Evolutionary conservation across 768 basidiomycete genomes (phyloP).

Genomic region (Mycena haematopus): DNA sequence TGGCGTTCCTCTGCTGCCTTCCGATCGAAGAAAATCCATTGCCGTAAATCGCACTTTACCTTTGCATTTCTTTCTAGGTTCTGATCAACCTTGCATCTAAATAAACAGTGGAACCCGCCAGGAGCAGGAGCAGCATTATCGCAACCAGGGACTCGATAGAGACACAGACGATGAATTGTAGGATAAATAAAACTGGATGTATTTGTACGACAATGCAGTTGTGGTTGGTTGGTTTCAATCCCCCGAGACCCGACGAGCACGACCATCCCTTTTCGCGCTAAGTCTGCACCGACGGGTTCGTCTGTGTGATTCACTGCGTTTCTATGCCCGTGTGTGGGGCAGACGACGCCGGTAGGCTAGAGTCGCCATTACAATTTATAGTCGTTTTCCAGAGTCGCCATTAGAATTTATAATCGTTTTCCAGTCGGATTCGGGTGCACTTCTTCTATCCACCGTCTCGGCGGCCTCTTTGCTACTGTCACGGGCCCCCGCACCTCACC

Average conservation of each 20-base stretch:
- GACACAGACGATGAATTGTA: slow-evolving; percentile 36
- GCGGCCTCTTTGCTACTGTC: slow-evolving; percentile 59
- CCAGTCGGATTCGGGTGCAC: slow-evolving; percentile 44
- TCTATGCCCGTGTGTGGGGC: neutral
- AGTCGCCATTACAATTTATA: neutral
- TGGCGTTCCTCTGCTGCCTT: slow-evolving; percentile 71
- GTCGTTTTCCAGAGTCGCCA: slow-evolving; percentile 31
- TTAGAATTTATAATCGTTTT: slow-evolving; percentile 30
- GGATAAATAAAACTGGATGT: slow-evolving; percentile 31
- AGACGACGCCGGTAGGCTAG: no score
- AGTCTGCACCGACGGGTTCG: neutral
- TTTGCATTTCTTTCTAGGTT: neutral
- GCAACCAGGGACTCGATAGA: slow-evolving; percentile 43
- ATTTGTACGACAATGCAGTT: slow-evolving; percentile 19
- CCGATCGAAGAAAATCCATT: slow-evolving; percentile 79
- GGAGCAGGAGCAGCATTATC: slow-evolving; percentile 65
- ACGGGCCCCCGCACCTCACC: slow-evolving; percentile 47
- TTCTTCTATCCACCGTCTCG: slow-evolving; percentile 86
- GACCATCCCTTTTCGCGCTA: neutral
- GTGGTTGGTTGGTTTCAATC: neutral
- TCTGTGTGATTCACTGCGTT: slow-evolving; percentile 14
- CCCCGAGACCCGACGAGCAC: neutral
- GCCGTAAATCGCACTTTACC: slow-evolving; percentile 48
- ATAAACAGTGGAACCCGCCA: slow-evolving; percentile 61
- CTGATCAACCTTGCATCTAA: slow-evolving; percentile 13